These are phyloP conservation scores for Gossypium australe DNA, from an alignment of 345 rosid genomes.

Conservation along the genomic window DNA sequence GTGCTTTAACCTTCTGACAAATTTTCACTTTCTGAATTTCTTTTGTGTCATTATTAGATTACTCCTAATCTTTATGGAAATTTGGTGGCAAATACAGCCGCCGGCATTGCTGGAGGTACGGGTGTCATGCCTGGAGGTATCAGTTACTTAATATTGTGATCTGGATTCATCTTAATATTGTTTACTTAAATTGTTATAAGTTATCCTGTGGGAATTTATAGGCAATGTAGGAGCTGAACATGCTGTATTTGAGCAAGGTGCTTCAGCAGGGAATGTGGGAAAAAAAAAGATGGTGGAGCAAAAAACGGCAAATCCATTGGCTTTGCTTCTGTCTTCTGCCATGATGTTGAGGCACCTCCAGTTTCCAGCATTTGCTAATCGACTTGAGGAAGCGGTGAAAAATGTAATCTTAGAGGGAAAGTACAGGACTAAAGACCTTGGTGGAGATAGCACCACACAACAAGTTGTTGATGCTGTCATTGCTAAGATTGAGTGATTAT, in stretches of 20 bases:
- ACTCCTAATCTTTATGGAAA: conserved; percentile 94
- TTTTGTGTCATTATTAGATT: conserved; percentile 43
- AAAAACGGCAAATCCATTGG: conserved; percentile 92
- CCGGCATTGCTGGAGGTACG: conserved; percentile 97
- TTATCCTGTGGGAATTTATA: conserved; percentile 20
- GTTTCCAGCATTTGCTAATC: conserved; percentile 88
- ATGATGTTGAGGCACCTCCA: conserved; percentile 98
- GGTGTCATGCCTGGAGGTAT: conserved; percentile 99
- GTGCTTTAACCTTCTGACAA: neutral
- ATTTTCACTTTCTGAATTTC: neutral
- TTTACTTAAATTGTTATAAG: neutral
- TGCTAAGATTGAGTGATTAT: conserved; percentile 34
- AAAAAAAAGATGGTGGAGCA: conserved; percentile 49
- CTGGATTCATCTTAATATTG: neutral
- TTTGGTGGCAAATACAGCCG: conserved; percentile 88
- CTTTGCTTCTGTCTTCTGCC: conserved; percentile 87
- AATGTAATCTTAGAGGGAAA: conserved; percentile 61
- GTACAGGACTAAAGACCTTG: conserved; percentile 76
- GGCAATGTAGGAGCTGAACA: conserved; percentile 94
- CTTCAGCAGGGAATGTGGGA: conserved; percentile 96
- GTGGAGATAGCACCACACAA: conserved; percentile 69
- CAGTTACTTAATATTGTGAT: neutral
- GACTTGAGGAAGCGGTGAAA: conserved; percentile 82
- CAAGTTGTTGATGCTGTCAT: conserved; percentile 80
- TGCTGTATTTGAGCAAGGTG: conserved; percentile 96